A percentile compares a stretch with the other conserved stretches of the same genome.
Conservation (phyloP, 2,329 filamentous ascomycete genomes). For the Trichoderma aggressivum region DNA sequence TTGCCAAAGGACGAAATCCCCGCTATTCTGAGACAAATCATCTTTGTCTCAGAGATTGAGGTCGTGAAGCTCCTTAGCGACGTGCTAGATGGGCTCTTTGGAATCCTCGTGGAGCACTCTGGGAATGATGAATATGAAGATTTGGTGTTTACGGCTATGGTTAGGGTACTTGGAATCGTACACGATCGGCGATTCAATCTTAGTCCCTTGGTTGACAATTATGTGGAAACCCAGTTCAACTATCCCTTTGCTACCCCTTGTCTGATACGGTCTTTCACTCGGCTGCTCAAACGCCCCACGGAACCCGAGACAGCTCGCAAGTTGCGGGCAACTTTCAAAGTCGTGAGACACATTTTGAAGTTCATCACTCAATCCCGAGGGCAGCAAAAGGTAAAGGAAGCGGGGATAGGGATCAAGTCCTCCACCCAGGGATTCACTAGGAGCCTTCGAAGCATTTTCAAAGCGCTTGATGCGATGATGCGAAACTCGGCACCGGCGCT, state of each 20-base stretch:
- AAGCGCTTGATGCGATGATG: conserved; percentile 86
- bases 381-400: conserved; percentile 85
- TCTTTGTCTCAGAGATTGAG: conserved; percentile 95
- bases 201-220: conserved; percentile 84
- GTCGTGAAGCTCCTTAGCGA: conserved; percentile 90
- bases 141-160: conserved; percentile 83
- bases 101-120: conserved; percentile 85
- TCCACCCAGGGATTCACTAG: conserved; percentile 71
- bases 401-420: conserved; percentile 77
- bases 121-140: conserved; percentile 92
- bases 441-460: conserved; percentile 83
- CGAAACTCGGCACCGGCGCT: conserved; percentile 78
- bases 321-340: conserved; percentile 88
- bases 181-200: conserved; percentile 93
- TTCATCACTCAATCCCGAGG: conserved; percentile 88
- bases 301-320: conserved; percentile 81
- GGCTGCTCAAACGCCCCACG: conserved; percentile 76
- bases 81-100: conserved; percentile 87
- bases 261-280: conserved; percentile 79
- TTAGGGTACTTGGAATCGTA: conserved; percentile 87
- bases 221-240: conserved; percentile 83
- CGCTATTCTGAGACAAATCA: conserved; percentile 72
- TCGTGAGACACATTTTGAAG: conserved; percentile 86
- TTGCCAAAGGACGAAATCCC: conserved; percentile 68
- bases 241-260: conserved; percentile 91